phyloP scores from a whole-genome alignment of 2,329 filamentous ascomycete genomes.

The Paecilomyces sp. region DNA sequence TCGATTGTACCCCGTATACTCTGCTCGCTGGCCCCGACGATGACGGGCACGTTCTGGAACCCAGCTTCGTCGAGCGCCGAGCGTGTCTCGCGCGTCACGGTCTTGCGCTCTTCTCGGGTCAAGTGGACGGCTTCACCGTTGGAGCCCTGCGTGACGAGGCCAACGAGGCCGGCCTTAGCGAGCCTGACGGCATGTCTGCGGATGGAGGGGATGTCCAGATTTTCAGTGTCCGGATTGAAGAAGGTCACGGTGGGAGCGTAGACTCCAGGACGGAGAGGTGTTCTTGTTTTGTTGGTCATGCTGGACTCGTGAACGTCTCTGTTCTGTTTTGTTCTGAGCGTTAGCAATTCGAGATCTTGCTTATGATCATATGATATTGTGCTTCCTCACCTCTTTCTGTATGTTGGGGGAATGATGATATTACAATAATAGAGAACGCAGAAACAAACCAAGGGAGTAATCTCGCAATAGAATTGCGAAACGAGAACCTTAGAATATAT shows the following conservation, averaged over 20 bases:
- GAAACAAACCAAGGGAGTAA: not conserved
- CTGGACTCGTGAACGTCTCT: not conserved
- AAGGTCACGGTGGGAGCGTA: slow-evolving; percentile 90
- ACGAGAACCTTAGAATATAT: not conserved
- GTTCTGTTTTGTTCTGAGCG: too few relatives aligned
- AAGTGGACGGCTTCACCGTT: slow-evolving; percentile 87
- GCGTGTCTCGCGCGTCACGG: slow-evolving; percentile 69
- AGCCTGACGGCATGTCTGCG: slow-evolving; percentile 75
- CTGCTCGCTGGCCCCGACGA: slow-evolving; percentile 74
- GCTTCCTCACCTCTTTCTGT: not conserved
- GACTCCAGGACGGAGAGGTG: slow-evolving; percentile 70
- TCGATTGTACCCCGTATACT: slow-evolving; percentile 75
- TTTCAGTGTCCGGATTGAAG: slow-evolving; percentile 76
- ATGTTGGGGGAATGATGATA: not conserved
- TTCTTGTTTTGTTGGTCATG: slow-evolving; percentile 27
- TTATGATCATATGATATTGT: too few relatives aligned
- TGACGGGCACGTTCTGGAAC: slow-evolving; percentile 67
- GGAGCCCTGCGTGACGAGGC: slow-evolving; percentile 80
- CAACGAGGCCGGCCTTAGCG: slow-evolving; percentile 68
- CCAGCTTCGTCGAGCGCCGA: slow-evolving; percentile 76
- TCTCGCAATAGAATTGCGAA: not conserved
- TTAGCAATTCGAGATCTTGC: too few relatives aligned
- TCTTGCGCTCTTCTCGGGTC: slow-evolving; percentile 66
- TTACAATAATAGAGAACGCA: not conserved
- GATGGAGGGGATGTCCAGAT: slow-evolving; percentile 72